Conservation (phyloP, 2,329 filamentous ascomycete species). For the Colletotrichum nymphaeae region DNA sequence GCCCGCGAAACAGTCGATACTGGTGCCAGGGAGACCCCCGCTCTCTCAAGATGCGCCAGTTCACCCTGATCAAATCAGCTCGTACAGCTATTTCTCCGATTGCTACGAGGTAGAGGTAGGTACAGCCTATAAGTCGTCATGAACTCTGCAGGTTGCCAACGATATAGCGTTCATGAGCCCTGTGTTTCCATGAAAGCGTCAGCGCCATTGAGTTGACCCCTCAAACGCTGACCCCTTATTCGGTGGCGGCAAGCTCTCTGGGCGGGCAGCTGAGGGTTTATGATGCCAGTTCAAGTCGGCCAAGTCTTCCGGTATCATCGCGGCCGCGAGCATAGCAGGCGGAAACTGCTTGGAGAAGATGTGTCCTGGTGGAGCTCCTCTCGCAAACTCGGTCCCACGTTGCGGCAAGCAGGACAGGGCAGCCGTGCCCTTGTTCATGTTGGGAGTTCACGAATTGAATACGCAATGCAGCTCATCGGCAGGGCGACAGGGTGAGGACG, state of each 20-base stretch:
- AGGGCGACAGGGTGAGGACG: neutral
- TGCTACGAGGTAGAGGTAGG: neutral
- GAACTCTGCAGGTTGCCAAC: neutral
- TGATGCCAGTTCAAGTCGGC: slow-evolving; percentile 4
- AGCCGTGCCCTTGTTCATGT: neutral
- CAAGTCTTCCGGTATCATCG: neutral
- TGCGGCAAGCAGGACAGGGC: neutral
- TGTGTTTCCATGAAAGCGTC: neutral
- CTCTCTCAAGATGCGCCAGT: neutral
- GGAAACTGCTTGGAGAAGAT: neutral
- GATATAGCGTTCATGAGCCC: neutral
- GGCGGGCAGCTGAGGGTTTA: neutral
- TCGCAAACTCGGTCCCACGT: slow-evolving; percentile 1
- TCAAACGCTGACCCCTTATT: neutral
- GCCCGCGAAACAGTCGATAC: neutral
- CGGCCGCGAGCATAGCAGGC: slow-evolving; percentile 1
- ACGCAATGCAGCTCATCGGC: slow-evolving; percentile 18
- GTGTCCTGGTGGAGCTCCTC: neutral
- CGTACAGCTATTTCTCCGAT: neutral
- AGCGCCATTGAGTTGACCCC: neutral
- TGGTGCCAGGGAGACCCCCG: slow-evolving; percentile 11
- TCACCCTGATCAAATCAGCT: neutral
- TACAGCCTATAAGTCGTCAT: neutral
- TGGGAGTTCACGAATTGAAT: neutral
- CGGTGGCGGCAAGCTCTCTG: neutral